phyloP scores from a whole-genome alignment of 2,329 filamentous ascomycete species.

The Penicillium aurantiogriseum region DNA sequence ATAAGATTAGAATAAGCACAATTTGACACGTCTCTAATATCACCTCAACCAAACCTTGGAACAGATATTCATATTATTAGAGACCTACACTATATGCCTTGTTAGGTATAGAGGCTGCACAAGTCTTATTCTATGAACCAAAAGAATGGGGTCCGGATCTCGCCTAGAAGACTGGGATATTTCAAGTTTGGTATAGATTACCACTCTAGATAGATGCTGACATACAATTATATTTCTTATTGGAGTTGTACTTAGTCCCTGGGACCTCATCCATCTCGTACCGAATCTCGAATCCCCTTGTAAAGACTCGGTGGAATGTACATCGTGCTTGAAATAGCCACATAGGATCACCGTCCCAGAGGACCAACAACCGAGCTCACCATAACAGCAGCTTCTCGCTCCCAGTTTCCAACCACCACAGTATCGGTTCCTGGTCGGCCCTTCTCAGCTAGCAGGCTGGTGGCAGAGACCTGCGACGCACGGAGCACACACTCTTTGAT shows the following conservation, averaged over 20 bases:
- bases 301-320: background rate
- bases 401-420: conserved; percentile 64
- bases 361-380: conserved; percentile 73
- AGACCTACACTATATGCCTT: too few relatives aligned
- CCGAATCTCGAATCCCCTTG: background rate
- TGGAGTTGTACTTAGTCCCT: background rate
- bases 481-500: conserved; percentile 79
- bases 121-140: background rate
- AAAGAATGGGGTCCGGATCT: background rate
- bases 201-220: background rate
- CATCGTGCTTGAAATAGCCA: background rate
- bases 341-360: conserved; percentile 34
- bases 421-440: conserved; percentile 44
- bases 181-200: background rate
- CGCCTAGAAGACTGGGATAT: background rate
- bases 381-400: conserved; percentile 93
- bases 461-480: conserved; percentile 68
- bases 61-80: too few relatives aligned
- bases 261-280: background rate
- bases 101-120: background rate
- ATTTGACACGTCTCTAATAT: background rate
- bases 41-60: background rate
- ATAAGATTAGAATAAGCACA: too few relatives aligned
- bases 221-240: background rate
- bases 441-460: conserved; percentile 48